phyloP scores from a whole-genome alignment of 2,329 filamentous ascomycete genomes.

The Colletotrichum orchidophilum region DNA sequence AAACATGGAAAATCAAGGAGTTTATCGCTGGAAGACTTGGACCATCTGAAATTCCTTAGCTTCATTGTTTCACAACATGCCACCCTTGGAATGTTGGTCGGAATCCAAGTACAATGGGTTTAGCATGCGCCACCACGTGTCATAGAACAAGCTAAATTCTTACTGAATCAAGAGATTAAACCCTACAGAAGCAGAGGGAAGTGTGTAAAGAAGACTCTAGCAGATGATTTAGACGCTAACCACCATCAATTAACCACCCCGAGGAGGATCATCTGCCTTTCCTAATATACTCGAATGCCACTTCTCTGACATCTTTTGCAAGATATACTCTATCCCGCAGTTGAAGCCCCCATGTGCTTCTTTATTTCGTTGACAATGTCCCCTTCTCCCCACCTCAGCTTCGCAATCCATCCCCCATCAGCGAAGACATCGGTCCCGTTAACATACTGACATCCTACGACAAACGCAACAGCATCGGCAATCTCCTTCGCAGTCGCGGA shows the following conservation, averaged over 20 bases:
- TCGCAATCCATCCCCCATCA: slow-evolving; percentile 8
- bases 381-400: not conserved
- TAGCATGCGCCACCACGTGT: not conserved
- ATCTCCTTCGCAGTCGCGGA: slow-evolving; percentile 7
- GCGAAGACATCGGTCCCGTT: slow-evolving; percentile 11
- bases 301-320: not conserved
- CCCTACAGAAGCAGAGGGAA: too few relatives aligned
- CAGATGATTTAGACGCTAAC: too few relatives aligned
- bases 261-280: not conserved
- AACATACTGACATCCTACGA: not conserved
- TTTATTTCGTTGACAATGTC: not conserved
- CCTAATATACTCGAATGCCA: not conserved
- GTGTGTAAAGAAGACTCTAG: not conserved
- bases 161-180: not conserved
- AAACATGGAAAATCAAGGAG: slow-evolving; percentile 6
- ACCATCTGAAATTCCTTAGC: not conserved
- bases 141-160: not conserved
- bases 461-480: slow-evolving; percentile 19
- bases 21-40: not conserved
- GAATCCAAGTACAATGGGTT: too few relatives aligned
- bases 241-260: not conserved
- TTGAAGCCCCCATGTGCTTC: too few relatives aligned
- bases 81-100: not conserved
- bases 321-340: not conserved
- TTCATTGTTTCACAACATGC: not conserved